Evolutionary conservation across 257 asterid species (phyloP), one percentile per base, ranked within the genome.

Genomic region (Primulina tabacum): DNA sequence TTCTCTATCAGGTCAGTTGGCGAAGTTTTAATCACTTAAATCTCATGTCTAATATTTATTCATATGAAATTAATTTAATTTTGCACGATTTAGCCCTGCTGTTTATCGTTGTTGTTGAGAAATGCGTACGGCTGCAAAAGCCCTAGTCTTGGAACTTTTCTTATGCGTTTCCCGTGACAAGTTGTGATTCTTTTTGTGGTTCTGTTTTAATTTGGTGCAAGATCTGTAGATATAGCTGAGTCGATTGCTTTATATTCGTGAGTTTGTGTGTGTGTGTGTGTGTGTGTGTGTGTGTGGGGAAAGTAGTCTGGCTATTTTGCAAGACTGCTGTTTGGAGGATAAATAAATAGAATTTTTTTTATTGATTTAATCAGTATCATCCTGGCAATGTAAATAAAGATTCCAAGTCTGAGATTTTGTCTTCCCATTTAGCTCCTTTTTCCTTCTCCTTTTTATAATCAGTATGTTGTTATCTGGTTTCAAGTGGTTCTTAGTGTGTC

Each of bases 1-100:
- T 87, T 73, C 81, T 86, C 79, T 72, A 62, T 55, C 88, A 84
- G 95, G 96, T 86, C 21, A 57, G 71, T 78, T 72, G 30, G 76
- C 65, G 34, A 40, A 60, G 73, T 59, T 55, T 76, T 67, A 56
- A 52, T 69, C 50, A 12, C 17, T 43, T 24, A 6, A 14, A 62
- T 72, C 11, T 28, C 18, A n/a, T 29, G 1, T 68, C 40, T 50
- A 30, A 69, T 62, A 7, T 76, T 24, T 53, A 7, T 59, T 9
- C 24, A 14, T 56, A 29, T 68, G 14, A 12, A 26, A 47, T 70
- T 69, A 7, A 62, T 65, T 62, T 17, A 24, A 53, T 57, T 64
- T 76, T 32, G 52, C 5, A 53, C 20, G 17, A 61, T 58, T 56
- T 60, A 17, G 47, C 34, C 8, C 12, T 26, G 0, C 28, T 61